Base-by-base conservation (phyloP, 2,329 filamentous ascomycete species). In the Pseudogymnoascus sp. region DNA sequence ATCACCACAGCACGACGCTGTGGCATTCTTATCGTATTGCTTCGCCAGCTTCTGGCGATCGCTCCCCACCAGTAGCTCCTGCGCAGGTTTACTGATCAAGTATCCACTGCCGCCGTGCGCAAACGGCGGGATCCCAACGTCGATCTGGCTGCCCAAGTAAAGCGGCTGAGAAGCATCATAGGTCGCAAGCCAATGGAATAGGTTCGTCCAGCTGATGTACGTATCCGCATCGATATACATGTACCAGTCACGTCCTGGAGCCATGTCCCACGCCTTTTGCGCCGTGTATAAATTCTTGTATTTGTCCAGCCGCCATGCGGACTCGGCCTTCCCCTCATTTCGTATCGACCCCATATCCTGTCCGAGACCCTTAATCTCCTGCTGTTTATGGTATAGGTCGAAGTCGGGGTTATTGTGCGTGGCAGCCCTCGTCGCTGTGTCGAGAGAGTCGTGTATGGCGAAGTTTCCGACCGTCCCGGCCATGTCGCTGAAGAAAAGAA, bases 401-500 rank as follows among this genome's bases (percentile, higher is more conserved):
- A 85, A 85, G 65, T 85, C 82, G 6, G 72, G 65, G 66, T 82
- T 80, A 5, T 71, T 74, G 11, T 77, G 74, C 67, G 77, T 78
- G 37, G 77, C 76, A 19, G 77, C 74, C 31, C 73, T 68, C n/a
- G 76, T 66, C 1, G 83, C 78, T 2, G 73, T 75, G 59, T 78
- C 76, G 24, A 83, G 75, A 53, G 77, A 78, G 68, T 84, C 81
- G 60, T 76, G 72, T 59, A 83, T 72, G 26, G 76, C 71, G 61
- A 76, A 72, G 4, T 78, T 79, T 6, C 73, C 79, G 35, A 84
- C 75, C 7, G 72, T 73, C 68, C 82, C 77, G 26, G 78, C 75
- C 63, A 86, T 75, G 66, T 89, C 84, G 40, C 81, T 82, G 71
- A 85, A 89, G 68, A 86, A 75, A 61, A 85, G 76, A 62, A 79